Conservation (phyloP, 352 stramenopile species). For the Globisporangium middletonii region DNA sequence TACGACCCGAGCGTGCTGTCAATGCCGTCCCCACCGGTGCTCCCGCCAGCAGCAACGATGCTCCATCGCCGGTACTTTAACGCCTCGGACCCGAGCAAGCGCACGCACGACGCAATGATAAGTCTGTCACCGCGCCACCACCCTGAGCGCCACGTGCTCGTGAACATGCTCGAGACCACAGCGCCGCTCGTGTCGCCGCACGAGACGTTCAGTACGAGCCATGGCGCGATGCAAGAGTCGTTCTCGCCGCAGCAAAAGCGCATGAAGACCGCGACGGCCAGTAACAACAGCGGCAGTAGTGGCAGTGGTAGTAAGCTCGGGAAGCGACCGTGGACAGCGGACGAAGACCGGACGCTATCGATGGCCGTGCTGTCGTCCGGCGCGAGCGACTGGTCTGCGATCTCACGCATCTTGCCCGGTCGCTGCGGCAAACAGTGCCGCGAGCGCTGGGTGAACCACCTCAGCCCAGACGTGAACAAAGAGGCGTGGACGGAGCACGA, state of each 20-base stretch:
- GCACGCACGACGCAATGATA: slow-evolving; percentile 7
- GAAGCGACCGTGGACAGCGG: slow-evolving; percentile 56
- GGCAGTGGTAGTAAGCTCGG: slow-evolving; percentile 33
- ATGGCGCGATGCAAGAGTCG: slow-evolving; percentile 20
- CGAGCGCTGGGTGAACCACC: slow-evolving; percentile 96
- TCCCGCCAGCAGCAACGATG: slow-evolving; percentile 3
- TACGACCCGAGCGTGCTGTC: too few species aligned
- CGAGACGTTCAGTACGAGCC: slow-evolving; percentile 8
- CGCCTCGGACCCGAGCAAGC: slow-evolving; percentile 4
- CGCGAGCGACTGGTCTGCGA: slow-evolving; percentile 89
- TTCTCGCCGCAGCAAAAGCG: slow-evolving; percentile 61
- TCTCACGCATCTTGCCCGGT: slow-evolving; percentile 89
- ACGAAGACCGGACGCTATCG: slow-evolving; percentile 57
- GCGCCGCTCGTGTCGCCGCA: slow-evolving; percentile 25
- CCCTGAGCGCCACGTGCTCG: slow-evolving; percentile 22
- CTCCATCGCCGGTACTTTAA: slow-evolving; percentile 19
- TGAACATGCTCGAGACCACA: slow-evolving; percentile 22
- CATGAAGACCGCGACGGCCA: slow-evolving; percentile 19
- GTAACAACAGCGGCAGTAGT: background rate
- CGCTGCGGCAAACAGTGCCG: slow-evolving; percentile 95
- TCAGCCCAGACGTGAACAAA: slow-evolving; percentile 93
- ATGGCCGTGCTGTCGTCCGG: slow-evolving; percentile 48
- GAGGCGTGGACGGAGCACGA: slow-evolving; percentile 92
- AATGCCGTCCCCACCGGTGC: background rate
- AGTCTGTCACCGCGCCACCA: background rate